Base-by-base conservation (phyloP, 2,329 filamentous ascomycete genomes). In the Aspergillus hiratsukae region DNA sequence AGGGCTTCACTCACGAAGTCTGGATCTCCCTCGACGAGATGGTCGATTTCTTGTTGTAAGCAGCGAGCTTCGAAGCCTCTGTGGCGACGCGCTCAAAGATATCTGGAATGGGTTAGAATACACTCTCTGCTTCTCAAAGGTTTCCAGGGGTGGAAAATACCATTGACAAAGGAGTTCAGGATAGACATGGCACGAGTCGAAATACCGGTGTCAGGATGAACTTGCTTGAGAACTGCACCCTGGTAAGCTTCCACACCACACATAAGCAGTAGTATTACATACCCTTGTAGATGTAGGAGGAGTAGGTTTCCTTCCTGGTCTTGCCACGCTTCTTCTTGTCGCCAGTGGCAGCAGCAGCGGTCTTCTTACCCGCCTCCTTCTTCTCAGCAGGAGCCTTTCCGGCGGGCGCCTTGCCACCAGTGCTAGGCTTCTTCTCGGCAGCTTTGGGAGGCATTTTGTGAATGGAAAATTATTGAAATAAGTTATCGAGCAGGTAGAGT, bases 301-400 rank as follows among this genome's bases (percentile, higher is more conserved):
- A 95, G 85, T 99, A 99, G n/a, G 94, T 99, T 86, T 99, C 94
- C 89, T 97, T 97, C 82, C 94, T 88, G 68, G 92, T 90, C 92
- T 99, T 99, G 83, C 91, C 96, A 76, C 94, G 91, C 92, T 97
- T 99, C 90, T 99, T 99, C 91, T 97, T 97, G 72, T 97, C 94
- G 65, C 94, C 94, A 75, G 90, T 87, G 61, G 92, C 87, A 59
- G 93, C 91, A 68, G 85, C 81, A 51, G 76, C 71, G 53, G 94
- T 97, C 89, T 97, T 99, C 90, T 99, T 99, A 84, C 93, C 94
- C 65, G 93, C 94, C 82, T 97, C 93, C 88, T 97, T 97, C 89
- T 97, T 97, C 87, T 97, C 92, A 75, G 89, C 90, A 59, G 93
- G 91, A 49, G 86, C 85, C 78, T 88, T 88, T 73, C 74, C 84